phyloP scores from a whole-genome alignment of 768 basidiomycete genomes.

The Rhodotorula paludigena region DNA sequence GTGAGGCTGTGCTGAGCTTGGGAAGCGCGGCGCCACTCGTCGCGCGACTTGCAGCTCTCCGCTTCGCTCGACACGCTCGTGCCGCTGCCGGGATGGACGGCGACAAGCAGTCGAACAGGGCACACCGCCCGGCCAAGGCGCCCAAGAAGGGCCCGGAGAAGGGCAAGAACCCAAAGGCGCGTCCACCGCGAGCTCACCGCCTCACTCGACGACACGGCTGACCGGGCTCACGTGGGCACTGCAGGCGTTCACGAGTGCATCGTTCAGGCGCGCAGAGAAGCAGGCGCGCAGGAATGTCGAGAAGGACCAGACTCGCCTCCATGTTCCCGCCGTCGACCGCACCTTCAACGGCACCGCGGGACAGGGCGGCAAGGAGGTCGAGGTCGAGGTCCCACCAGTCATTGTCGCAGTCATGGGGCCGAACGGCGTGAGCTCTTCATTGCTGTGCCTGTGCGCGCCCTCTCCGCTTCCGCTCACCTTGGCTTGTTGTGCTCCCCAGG shows the following conservation, averaged over 20 bases:
- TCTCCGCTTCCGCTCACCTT: background rate
- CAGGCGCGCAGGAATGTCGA: slow-evolving; percentile 88
- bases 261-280: slow-evolving; percentile 82
- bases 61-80: background rate
- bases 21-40: too few species aligned
- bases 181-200: background rate
- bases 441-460: background rate
- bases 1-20: too few species aligned
- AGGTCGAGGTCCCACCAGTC: slow-evolving; percentile 84
- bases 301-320: slow-evolving; percentile 85
- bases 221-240: background rate
- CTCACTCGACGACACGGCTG: background rate
- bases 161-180: slow-evolving; percentile 83
- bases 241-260: slow-evolving; percentile 74
- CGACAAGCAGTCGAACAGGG: slow-evolving; percentile 72
- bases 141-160: slow-evolving; percentile 61
- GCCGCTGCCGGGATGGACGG: slow-evolving; percentile 28
- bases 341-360: slow-evolving; percentile 60
- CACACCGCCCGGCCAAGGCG: slow-evolving; percentile 68
- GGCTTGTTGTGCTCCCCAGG: slow-evolving; percentile 45
- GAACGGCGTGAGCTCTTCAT: slow-evolving; percentile 59
- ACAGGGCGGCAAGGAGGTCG: slow-evolving; percentile 50
- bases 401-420: slow-evolving; percentile 93
- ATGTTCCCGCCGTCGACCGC: slow-evolving; percentile 91
- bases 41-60: too few species aligned